Conservation (phyloP, 139 green algal species). For the Micromonas pusilla region DNA sequence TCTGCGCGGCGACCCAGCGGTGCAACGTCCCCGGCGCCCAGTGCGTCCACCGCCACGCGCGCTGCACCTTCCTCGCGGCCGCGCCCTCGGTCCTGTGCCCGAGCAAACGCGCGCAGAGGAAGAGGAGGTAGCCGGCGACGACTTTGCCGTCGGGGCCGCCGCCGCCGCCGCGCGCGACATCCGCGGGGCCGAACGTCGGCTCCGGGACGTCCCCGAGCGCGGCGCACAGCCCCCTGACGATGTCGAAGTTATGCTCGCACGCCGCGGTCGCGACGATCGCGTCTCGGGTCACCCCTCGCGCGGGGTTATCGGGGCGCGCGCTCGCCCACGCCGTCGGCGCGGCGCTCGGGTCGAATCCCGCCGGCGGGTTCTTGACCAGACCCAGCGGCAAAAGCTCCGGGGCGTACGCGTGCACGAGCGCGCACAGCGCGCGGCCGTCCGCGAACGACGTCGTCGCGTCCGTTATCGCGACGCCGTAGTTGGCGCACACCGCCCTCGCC, state of each 20-base stretch:
- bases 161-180: not conserved
- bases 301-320: not conserved
- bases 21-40: not conserved
- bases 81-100: not conserved
- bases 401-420: conserved; percentile 24
- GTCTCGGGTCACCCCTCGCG: not conserved
- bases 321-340: not conserved
- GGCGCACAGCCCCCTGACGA: not conserved
- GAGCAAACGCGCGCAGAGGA: not conserved
- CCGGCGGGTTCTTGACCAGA: not conserved
- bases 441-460: conserved; percentile 31
- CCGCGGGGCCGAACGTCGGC: not conserved
- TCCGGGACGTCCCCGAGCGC: not conserved
- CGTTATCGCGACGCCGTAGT: not conserved
- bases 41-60: conserved; percentile 8
- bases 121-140: conserved; percentile 1
- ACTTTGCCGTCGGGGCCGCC: not conserved
- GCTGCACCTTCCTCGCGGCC: not conserved
- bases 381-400: not conserved
- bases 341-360: not conserved
- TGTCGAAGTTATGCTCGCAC: not conserved
- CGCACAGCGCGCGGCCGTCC: conserved; percentile 25
- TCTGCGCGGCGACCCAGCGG: not conserved
- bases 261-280: not conserved
- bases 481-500: conserved; percentile 18